These are phyloP conservation scores for Saccharomyces pastorianus DNA, from an alignment of 1,139 yeast species.

Conservation along the genomic window DNA sequence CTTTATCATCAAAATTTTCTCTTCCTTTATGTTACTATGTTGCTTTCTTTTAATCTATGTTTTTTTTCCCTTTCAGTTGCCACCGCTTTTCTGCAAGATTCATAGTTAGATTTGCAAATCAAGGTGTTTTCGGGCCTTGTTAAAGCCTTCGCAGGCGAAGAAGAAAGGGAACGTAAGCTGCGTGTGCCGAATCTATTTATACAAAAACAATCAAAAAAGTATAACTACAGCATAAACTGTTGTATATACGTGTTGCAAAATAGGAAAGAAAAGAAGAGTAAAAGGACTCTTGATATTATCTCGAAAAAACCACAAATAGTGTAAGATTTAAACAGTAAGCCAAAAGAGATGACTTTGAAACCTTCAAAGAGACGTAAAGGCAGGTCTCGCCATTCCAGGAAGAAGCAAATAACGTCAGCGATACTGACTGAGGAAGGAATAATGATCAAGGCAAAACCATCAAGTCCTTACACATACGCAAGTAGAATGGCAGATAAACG, in stretches of 20 bases:
- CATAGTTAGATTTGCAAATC: background rate
- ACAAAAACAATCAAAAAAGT: background rate
- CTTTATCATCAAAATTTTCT: background rate
- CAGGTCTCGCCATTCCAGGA: background rate
- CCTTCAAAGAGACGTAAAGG: background rate
- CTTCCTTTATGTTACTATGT: background rate
- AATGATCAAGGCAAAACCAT: constrained; percentile 13
- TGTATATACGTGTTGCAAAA: background rate
- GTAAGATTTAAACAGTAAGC: background rate
- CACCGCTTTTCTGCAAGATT: background rate
- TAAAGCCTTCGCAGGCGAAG: background rate
- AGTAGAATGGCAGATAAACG: constrained; percentile 3
- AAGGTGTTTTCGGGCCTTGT: background rate
- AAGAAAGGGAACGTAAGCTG: background rate
- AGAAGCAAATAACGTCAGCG: constrained; percentile 4
- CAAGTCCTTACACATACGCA: background rate
- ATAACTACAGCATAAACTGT: background rate
- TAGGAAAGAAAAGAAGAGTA: background rate
- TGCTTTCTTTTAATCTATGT: background rate
- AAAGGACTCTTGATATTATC: background rate
- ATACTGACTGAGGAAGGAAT: constrained; percentile 14
- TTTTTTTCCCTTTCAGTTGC: background rate
- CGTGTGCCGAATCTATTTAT: background rate
- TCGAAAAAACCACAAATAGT: background rate
- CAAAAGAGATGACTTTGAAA: background rate